These are phyloP conservation scores for Dactylellina drechsleri DNA, from an alignment of 2,329 filamentous ascomycete species.

Conservation along the genomic window DNA sequence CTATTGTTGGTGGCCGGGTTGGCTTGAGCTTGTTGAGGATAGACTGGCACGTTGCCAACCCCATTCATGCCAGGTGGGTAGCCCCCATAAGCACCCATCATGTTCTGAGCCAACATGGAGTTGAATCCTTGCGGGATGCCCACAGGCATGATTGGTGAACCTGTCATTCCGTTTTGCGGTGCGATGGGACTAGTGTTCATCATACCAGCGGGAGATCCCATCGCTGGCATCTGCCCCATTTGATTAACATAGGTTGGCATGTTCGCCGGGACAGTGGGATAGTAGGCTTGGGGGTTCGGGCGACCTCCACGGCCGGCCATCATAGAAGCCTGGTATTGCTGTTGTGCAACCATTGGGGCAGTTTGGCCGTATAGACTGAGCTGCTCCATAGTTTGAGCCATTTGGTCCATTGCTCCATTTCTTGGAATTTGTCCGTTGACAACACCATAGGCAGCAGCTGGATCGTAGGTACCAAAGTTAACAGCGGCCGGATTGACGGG, in stretches of 20 bases:
- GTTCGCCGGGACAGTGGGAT: conserved; percentile 44
- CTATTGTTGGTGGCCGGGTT: conserved; percentile 46
- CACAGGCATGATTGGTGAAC: conserved; percentile 56
- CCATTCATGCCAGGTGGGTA: conserved; percentile 58
- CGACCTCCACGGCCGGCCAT: conserved; percentile 44
- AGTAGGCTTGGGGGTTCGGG: conserved; percentile 44
- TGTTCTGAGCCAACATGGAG: conserved; percentile 57
- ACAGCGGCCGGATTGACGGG: conserved; percentile 51
- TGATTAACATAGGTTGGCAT: conserved; percentile 49
- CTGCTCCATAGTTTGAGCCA: conserved; percentile 57
- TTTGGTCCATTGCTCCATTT: conserved; percentile 56
- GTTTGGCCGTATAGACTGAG: conserved; percentile 54
- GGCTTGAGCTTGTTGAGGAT: conserved; percentile 55
- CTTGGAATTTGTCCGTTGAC: conserved; percentile 55
- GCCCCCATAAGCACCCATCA: conserved; percentile 56
- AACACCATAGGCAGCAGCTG: conserved; percentile 50
- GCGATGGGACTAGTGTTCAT: conserved; percentile 56
- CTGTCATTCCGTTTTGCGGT: conserved; percentile 56
- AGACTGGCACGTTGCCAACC: conserved; percentile 55
- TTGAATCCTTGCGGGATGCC: conserved; percentile 57
- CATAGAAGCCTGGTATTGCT: conserved; percentile 54
- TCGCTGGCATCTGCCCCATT: conserved; percentile 50
- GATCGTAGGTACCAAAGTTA: conserved; percentile 55
- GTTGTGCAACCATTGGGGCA: conserved; percentile 39
- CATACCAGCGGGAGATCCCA: conserved; percentile 48